Conservation (phyloP, 1,139 yeast genomes). For the Hanseniaspora uvarum region DNA sequence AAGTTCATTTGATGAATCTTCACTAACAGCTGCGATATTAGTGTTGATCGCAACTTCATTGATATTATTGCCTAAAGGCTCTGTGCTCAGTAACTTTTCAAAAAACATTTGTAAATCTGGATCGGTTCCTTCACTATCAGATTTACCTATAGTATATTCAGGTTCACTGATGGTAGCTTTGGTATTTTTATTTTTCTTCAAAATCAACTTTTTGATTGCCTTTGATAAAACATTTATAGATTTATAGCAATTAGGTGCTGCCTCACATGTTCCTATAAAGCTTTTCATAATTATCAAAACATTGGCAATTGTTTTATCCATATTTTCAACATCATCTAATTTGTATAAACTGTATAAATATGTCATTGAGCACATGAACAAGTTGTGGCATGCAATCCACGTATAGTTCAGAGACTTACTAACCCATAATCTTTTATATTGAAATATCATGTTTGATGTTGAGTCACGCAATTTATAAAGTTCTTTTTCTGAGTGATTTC, state of each 20-base stretch:
- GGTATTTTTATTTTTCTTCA: conserved; percentile 30
- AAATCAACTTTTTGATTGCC: conserved; percentile 58
- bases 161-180: conserved; percentile 5
- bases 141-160: conserved; percentile 17
- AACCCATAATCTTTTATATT: conserved; percentile 48
- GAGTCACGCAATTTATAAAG: conserved; percentile 51
- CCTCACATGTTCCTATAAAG: conserved; percentile 62
- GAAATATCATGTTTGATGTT: conserved; percentile 53
- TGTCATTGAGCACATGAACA: conserved; percentile 83
- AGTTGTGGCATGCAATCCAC: conserved; percentile 86
- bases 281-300: conserved; percentile 55
- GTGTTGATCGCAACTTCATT: neutral
- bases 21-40: neutral
- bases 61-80: neutral
- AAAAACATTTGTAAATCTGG: conserved; percentile 18
- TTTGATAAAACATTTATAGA: conserved; percentile 62
- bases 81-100: neutral
- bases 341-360: conserved; percentile 61
- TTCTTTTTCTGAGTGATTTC: conserved; percentile 42
- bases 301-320: conserved; percentile 46
- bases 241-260: conserved; percentile 62
- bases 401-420: conserved; percentile 65
- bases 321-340: conserved; percentile 40
- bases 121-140: conserved; percentile 21
- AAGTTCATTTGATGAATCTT: neutral